Conservation (phyloP, 1,139 yeast species). For the Hansenula lynferdii region DNA sequence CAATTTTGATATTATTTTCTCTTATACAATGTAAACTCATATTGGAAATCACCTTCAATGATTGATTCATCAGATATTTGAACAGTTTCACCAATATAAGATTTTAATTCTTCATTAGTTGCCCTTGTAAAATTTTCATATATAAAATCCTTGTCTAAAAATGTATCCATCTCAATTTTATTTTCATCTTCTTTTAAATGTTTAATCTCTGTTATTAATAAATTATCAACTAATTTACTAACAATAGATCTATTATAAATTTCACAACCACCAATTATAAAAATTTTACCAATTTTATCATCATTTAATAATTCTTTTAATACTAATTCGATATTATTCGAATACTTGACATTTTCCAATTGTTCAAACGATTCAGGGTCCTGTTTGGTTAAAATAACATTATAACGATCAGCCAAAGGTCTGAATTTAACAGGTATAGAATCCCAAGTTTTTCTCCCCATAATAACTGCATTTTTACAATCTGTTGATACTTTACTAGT, state of each 20-base stretch:
- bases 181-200: slow-evolving; percentile 19
- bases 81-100: slow-evolving; percentile 10
- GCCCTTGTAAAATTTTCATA: slow-evolving; percentile 13
- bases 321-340: slow-evolving; percentile 44
- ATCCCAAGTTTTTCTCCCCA: slow-evolving; percentile 98
- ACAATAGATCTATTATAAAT: slow-evolving; percentile 57
- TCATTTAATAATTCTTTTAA: slow-evolving; percentile 24
- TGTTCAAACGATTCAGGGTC: slow-evolving; percentile 23
- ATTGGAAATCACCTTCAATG: slow-evolving; percentile 15
- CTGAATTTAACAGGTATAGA: slow-evolving; percentile 82
- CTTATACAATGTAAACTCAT: slow-evolving; percentile 16
- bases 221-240: slow-evolving; percentile 42
- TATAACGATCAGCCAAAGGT: slow-evolving; percentile 73
- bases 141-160: slow-evolving; percentile 26
- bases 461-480: slow-evolving; percentile 68
- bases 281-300: slow-evolving; percentile 44
- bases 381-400: slow-evolving; percentile 65
- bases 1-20: too few relatives aligned
- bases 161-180: slow-evolving; percentile 61
- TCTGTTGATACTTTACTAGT: slow-evolving; percentile 22
- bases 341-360: slow-evolving; percentile 28
- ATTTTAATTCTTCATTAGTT: slow-evolving; percentile 6
- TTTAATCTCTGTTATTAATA: slow-evolving; percentile 72
- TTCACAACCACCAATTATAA: slow-evolving; percentile 92
- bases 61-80: slow-evolving; percentile 3